These are phyloP conservation scores for Daphne laureola DNA, from an alignment of 441 rosid species.

Conservation along the genomic window DNA sequence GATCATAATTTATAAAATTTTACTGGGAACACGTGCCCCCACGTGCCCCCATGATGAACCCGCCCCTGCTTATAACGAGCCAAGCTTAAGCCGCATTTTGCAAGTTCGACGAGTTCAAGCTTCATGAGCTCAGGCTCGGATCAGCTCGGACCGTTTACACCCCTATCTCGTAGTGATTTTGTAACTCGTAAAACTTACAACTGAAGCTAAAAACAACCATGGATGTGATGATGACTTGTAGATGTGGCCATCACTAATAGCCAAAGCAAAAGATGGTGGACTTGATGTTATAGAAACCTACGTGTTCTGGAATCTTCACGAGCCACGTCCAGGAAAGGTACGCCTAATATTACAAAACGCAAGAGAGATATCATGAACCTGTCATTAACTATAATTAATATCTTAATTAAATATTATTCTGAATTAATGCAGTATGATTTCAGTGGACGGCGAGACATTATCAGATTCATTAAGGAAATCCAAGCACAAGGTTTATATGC, in stretches of 20 bases:
- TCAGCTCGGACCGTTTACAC: no score
- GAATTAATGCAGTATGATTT: constrained; percentile 28
- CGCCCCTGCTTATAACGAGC: no score
- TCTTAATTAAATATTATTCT: background rate
- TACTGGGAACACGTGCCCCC: no score
- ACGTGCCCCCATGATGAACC: no score
- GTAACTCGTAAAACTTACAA: no score
- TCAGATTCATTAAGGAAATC: constrained; percentile 37
- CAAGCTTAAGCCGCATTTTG: no score
- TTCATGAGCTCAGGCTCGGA: no score
- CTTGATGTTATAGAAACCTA: constrained; percentile 52
- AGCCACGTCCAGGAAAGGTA: constrained; percentile 45
- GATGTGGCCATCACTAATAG: constrained; percentile 58
- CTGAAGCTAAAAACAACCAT: no score
- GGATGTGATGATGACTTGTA: constrained; percentile 7
- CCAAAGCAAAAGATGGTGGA: constrained; percentile 48
- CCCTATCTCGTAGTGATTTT: no score
- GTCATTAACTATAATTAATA: background rate
- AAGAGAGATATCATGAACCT: background rate
- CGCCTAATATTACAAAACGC: no score
- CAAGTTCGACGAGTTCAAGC: no score
- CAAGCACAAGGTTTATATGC: constrained; percentile 34
- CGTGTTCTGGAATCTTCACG: constrained; percentile 59
- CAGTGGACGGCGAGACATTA: constrained; percentile 30
- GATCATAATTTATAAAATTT: no score